Evolutionary conservation across 148 eudicot genomes (phyloP), one percentile per base, ranked within the genome.

Genomic region (Dianthus caryophyllus): DNA sequence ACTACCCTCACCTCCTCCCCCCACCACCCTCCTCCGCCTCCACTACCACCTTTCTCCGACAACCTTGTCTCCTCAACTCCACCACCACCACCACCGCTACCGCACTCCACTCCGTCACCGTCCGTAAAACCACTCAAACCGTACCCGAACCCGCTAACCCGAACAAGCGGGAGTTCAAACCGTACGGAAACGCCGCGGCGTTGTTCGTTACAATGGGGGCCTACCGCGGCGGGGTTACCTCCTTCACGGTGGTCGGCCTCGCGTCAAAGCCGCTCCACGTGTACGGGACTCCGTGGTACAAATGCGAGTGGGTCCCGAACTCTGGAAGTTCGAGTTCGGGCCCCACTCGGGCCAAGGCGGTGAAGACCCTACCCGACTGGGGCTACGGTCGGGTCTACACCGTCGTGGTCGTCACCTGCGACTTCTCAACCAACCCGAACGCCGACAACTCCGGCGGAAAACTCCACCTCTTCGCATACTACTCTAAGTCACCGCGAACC

Each of bases 311-410:
- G 87, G 63, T 83, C 25, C 75, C 75, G 10, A 17, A 43, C 15
- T n/a, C n/a, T n/a, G 1, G 17, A 0, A 13, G 21, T 33, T 67
- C 83, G 71, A 43, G 52, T 1, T 55, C 72, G 36, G 48, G 38
- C 38, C 38, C 38, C 4, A 33, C 66, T 26, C 58, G 64, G 2
- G 57, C 89, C 4, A 81, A 85, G 56, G 77, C 84, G 44, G 64
- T 31, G 56, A 84, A 83, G 10, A 79, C 81, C 61, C 87, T 85
- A 21, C 90, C 87, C 8, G 90, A 85, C 36, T 85, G 90, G 89
- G 89, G 89, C 18, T 85, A 83, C 73, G 89, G 89, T 21, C 74
- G 85, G 3, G 80, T 83, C 22, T 85, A 83, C 77, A 83, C 87
- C 0, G 84, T 81, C 30, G 89, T 85, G 0, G 82, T 85, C 1